A percentile compares a stretch with the other conserved stretches of the same genome.
phyloP scores from a whole-genome alignment of 106 monocot genomes.

The Amphibolis antarctica region DNA sequence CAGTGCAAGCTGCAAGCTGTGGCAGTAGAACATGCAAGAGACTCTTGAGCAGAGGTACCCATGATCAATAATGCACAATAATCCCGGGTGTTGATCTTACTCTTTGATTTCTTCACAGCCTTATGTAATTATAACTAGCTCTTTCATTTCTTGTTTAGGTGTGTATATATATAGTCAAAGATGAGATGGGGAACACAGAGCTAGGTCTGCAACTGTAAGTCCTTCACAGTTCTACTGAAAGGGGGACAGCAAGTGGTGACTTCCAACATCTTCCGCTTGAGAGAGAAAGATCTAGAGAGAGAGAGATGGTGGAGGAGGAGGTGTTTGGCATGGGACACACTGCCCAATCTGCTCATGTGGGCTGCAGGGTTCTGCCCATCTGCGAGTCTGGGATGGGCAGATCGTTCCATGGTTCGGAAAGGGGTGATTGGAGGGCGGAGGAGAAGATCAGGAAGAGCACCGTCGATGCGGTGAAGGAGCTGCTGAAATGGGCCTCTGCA shows the following conservation, averaged over 20 bases:
- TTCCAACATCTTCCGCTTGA: neutral
- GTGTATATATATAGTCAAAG: too few relatives aligned
- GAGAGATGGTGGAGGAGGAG: neutral
- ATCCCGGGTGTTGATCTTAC: too few relatives aligned
- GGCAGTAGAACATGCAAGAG: neutral
- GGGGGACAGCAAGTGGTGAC: too few relatives aligned
- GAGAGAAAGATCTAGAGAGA: neutral
- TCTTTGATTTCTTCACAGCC: too few relatives aligned
- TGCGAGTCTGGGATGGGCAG: neutral
- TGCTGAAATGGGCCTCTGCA: conserved; percentile 2
- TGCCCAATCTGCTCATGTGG: neutral
- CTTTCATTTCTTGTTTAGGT: too few relatives aligned
- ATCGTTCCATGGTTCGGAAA: neutral
- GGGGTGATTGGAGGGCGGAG: neutral
- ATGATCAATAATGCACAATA: too few relatives aligned
- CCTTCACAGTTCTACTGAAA: neutral
- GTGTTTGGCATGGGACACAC: conserved; percentile 1
- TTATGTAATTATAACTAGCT: too few relatives aligned
- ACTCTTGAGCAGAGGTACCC: too few relatives aligned
- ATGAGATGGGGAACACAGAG: neutral
- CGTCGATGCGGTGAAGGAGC: conserved; percentile 1
- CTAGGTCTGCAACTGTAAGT: neutral
- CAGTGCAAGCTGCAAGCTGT: neutral
- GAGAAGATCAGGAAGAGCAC: neutral
- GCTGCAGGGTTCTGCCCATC: conserved; percentile 7